These are phyloP conservation scores for Epichloe elymi DNA, from an alignment of 2,329 filamentous ascomycete species.

Conservation along the genomic window DNA sequence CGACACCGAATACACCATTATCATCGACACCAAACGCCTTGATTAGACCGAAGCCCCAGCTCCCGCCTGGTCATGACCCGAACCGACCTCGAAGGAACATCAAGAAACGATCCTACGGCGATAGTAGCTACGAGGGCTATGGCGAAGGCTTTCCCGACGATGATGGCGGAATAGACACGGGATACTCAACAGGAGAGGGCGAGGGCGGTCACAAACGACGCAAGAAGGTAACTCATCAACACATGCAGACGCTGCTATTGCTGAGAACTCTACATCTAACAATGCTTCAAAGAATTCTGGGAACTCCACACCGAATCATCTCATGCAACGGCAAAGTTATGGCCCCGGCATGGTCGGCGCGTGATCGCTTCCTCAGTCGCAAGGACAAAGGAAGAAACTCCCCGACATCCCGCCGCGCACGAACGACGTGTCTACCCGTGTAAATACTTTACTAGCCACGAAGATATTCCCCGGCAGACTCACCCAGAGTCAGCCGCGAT, in stretches of 20 bases:
- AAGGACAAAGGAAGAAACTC: neutral
- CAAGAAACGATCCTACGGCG: constrained; percentile 66
- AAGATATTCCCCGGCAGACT: neutral
- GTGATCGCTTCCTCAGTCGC: constrained; percentile 19
- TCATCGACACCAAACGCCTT: constrained; percentile 19
- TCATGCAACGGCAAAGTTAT: constrained; percentile 39
- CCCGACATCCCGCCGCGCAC: neutral
- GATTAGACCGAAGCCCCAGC: constrained; percentile 26
- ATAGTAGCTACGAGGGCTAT: constrained; percentile 63
- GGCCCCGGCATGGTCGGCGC: constrained; percentile 46
- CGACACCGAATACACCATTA: constrained; percentile 40
- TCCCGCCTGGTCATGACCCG: constrained; percentile 28
- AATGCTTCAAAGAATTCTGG: constrained; percentile 30
- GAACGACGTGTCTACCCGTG: neutral
- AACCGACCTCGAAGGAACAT: constrained; percentile 49
- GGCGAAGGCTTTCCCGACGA: constrained; percentile 59
- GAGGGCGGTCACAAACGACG: constrained; percentile 52
- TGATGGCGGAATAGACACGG: constrained; percentile 41
- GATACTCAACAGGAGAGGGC: constrained; percentile 61
- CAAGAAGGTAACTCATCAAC: constrained; percentile 41
- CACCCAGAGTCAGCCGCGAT: neutral
- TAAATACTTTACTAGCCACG: neutral
- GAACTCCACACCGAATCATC: constrained; percentile 28
- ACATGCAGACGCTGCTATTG: neutral
- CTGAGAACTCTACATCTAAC: constrained; percentile 10